These are phyloP conservation scores for Botrytis hyacinthi DNA, from an alignment of 2,329 filamentous ascomycete species.

Conservation along the genomic window DNA sequence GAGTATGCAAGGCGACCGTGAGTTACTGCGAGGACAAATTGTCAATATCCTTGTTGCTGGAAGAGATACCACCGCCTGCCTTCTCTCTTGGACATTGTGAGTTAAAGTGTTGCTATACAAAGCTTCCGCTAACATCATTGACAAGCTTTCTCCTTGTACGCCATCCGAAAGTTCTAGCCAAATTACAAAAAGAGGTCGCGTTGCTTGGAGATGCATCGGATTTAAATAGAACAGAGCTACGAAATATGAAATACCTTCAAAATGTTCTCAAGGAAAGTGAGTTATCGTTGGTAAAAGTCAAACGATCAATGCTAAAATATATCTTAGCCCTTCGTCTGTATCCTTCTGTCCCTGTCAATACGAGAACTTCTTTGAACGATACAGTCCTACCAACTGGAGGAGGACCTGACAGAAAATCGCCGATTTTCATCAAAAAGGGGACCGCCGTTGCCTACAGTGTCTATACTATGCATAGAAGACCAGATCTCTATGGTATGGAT, in stretches of 20 bases:
- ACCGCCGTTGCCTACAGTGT: neutral
- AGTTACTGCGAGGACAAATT: constrained; percentile 37
- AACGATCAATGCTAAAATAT: neutral
- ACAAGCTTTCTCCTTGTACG: constrained; percentile 21
- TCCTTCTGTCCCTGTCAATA: constrained; percentile 46
- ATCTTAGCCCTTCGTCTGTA: constrained; percentile 10
- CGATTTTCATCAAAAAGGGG: constrained; percentile 3
- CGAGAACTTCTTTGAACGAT: constrained; percentile 47
- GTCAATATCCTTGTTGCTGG: constrained; percentile 42
- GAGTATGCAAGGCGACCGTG: constrained; percentile 7
- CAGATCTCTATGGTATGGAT: neutral
- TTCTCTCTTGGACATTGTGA: constrained; percentile 43
- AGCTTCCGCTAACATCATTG: neutral
- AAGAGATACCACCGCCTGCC: constrained; percentile 43
- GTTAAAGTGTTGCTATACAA: neutral
- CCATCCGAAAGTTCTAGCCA: constrained; percentile 22
- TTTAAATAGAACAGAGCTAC: neutral
- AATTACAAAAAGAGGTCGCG: constrained; percentile 13
- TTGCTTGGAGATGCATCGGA: neutral
- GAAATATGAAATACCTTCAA: constrained; percentile 19
- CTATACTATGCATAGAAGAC: neutral
- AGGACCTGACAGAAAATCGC: constrained; percentile 30
- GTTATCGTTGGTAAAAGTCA: neutral
- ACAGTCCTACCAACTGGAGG: constrained; percentile 36
- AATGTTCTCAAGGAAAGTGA: constrained; percentile 18